phyloP scores from a whole-genome alignment of 345 rosid species.

The Hypericum androsaemum region DNA sequence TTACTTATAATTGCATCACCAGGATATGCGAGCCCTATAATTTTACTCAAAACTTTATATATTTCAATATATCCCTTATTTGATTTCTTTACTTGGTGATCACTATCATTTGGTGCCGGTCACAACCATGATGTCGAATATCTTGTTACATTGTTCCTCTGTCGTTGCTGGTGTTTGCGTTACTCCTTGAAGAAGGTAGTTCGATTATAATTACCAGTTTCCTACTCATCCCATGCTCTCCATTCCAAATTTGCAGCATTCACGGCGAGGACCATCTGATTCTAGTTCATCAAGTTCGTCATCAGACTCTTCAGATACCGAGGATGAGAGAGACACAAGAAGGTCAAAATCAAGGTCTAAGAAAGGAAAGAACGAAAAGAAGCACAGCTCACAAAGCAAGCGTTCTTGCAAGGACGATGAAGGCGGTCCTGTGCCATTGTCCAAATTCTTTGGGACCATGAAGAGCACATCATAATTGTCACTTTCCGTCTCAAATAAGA shows the following conservation, averaged over 20 bases:
- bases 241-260: conserved; percentile 43
- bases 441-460: conserved; percentile 70
- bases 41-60: too few species aligned
- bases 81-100: too few species aligned
- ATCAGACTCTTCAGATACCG: conserved; percentile 66
- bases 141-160: too few species aligned
- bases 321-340: conserved; percentile 59
- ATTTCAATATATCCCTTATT: too few species aligned
- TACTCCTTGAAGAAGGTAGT: too few species aligned
- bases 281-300: conserved; percentile 56
- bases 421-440: conserved; percentile 80
- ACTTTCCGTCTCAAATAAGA: too few species aligned
- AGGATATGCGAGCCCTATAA: too few species aligned
- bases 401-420: conserved; percentile 36
- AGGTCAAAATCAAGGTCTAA: conserved; percentile 75
- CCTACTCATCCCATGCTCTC: not conserved
- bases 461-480: conserved; percentile 23
- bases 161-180: too few species aligned
- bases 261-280: conserved; percentile 46
- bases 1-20: too few species aligned
- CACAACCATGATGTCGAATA: too few species aligned
- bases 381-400: conserved; percentile 55
- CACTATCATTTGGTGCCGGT: too few species aligned
- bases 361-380: conserved; percentile 60
- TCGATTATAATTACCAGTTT: not conserved